Evolutionary conservation across 169 alveolate genomes (phyloP).

Genomic region (Babesia bigemina): DNA sequence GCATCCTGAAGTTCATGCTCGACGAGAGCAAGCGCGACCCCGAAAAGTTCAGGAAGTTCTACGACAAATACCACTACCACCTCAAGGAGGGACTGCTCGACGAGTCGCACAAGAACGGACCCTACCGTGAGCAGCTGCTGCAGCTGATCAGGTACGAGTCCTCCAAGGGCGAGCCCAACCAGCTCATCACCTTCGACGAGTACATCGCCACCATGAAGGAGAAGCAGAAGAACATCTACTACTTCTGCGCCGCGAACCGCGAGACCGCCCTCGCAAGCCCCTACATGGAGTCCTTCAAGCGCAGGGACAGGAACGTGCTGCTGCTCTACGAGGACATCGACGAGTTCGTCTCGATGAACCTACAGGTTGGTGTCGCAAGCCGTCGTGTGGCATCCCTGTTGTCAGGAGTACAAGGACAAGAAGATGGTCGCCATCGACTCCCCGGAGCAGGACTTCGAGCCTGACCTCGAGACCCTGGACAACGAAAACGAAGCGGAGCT

Average conservation of each 20-base stretch:
- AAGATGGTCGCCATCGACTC: constrained; percentile 75
- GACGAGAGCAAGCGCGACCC: constrained; percentile 84
- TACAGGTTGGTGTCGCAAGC: constrained; percentile 39
- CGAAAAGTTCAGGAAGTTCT: constrained; percentile 82
- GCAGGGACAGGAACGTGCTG: constrained; percentile 79
- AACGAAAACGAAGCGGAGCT: constrained; percentile 19
- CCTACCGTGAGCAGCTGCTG: constrained; percentile 66
- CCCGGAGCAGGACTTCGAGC: constrained; percentile 69
- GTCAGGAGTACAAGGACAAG: constrained; percentile 67
- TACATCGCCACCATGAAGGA: constrained; percentile 76
- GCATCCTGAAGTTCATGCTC: constrained; percentile 87
- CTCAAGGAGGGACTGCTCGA: constrained; percentile 86
- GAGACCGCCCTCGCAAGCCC: constrained; percentile 87
- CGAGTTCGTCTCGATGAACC: constrained; percentile 85
- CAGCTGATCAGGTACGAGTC: constrained; percentile 68
- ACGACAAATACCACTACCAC: constrained; percentile 81
- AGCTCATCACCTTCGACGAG: constrained; percentile 71
- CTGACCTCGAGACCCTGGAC: constrained; percentile 55
- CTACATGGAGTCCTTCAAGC: constrained; percentile 86
- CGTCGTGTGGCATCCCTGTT: neutral
- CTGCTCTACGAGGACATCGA: constrained; percentile 88
- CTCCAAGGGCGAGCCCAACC: constrained; percentile 62
- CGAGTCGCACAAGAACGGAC: constrained; percentile 72
- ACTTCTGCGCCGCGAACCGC: constrained; percentile 79
- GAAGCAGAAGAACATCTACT: constrained; percentile 85